Evolutionary conservation across 192 early-diverging fungal genomes (phyloP), one percentile per base, ranked within the genome.

Genomic region (Radiomyces spectabilis): DNA sequence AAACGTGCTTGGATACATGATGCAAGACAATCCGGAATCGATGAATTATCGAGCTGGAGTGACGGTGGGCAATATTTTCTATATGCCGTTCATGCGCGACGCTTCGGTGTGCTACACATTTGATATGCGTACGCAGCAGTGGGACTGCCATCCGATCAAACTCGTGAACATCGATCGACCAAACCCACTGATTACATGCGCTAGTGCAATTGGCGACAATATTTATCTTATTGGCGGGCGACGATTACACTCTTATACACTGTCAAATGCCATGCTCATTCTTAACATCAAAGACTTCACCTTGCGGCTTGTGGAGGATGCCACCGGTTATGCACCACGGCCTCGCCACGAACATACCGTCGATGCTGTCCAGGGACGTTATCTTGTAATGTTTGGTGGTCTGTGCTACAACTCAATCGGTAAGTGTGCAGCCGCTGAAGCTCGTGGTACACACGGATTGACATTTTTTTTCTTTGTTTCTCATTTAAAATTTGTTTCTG

Each of bases 391-490:
- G 16, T 66, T 66, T 54, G 64, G 64, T 29, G 64, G 64, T 18
- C 18, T 66, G 9, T 66, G 64, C 33, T 59, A 66, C 38, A 57
- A 66, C 42, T 66, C 64, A 18, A 52, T 49, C 4, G 64, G 64
- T 60, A 48, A 42, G 56, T 40, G 1, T 35, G 5, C n/a, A n/a
- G n/a, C n/a, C n/a, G n/a, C n/a, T n/a, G n/a, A n/a, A n/a, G n/a
- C n/a, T n/a, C n/a, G n/a, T n/a, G n/a, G n/a, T n/a, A n/a, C n/a
- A n/a, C n/a, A n/a, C n/a, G n/a, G n/a, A n/a, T n/a, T n/a, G n/a
- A n/a, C n/a, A n/a, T n/a, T n/a, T n/a, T n/a, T n/a, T n/a, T n/a
- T n/a, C 9, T 55, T 18, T 42, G 19, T 30, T 18, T 7, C 7
- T 26, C 25, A 51, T 34, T 12, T 34, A 51, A 51, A 51, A 19